These are phyloP conservation scores for Serendipita sp. DNA, from an alignment of 768 basidiomycete species.

Conservation along the genomic window DNA sequence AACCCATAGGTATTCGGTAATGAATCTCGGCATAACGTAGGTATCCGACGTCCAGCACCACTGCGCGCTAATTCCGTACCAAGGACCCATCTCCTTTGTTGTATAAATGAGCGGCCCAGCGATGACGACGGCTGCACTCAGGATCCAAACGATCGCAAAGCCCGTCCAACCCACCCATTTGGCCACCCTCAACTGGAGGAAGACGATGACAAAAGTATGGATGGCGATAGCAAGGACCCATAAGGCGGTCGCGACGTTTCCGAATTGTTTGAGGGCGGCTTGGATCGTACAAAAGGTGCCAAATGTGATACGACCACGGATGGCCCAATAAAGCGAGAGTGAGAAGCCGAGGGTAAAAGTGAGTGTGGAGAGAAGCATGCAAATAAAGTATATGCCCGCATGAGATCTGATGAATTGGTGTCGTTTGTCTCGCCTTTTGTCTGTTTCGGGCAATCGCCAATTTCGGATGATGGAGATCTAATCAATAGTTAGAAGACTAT, in stretches of 20 bases:
- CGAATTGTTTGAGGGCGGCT: constrained; percentile 2
- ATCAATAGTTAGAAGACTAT: neutral
- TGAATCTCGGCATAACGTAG: neutral
- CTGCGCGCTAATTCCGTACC: constrained; percentile 1
- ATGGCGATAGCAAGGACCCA: neutral
- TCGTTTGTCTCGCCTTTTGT: neutral
- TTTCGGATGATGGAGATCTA: neutral
- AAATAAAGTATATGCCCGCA: neutral
- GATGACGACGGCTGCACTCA: neutral
- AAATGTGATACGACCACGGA: neutral
- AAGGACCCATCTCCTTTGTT: neutral
- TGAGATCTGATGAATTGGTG: neutral
- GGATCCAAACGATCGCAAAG: neutral
- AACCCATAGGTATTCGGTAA: neutral
- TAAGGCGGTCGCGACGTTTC: neutral
- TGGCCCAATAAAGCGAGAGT: neutral
- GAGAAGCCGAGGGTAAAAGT: neutral
- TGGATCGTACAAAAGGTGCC: constrained; percentile 2
- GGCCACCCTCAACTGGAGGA: neutral
- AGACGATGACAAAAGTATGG: neutral
- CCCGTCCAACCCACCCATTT: neutral
- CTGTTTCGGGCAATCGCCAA: neutral
- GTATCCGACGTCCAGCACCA: neutral
- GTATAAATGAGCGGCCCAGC: neutral
- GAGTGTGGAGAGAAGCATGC: neutral